Conservation (phyloP, 106 monocot genomes). For the Dendrobium huoshanense region DNA sequence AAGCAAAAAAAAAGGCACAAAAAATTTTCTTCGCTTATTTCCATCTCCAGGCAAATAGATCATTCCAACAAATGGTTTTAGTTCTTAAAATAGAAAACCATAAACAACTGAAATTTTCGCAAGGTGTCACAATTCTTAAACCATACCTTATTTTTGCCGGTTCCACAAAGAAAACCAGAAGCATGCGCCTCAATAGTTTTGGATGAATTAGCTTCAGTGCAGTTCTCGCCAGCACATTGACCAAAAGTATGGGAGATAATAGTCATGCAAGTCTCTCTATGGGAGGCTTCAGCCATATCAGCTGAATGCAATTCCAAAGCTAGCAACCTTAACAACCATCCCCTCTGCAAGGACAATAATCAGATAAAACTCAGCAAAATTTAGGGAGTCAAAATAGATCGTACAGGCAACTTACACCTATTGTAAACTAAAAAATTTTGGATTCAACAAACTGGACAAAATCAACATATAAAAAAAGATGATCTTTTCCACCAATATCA, state of each 20-base stretch:
- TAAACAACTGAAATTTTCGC: not conserved
- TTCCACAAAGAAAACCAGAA: slow-evolving; percentile 12
- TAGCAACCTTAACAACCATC: slow-evolving; percentile 83
- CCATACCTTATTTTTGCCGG: slow-evolving; percentile 51
- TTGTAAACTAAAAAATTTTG: not conserved
- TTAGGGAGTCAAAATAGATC: not conserved
- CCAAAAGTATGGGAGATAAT: slow-evolving; percentile 54
- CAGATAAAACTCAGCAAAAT: not conserved
- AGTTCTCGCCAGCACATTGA: slow-evolving; percentile 20
- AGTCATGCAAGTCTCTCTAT: slow-evolving; percentile 62
- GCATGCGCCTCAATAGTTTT: slow-evolving; percentile 11
- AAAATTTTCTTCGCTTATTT: not conserved
- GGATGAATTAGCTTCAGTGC: slow-evolving; percentile 7
- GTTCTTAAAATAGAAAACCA: not conserved
- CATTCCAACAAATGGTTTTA: not conserved
- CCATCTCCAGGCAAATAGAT: not conserved
- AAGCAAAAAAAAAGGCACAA: not conserved
- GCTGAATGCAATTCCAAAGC: slow-evolving; percentile 83
- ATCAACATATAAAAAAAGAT: not conserved
- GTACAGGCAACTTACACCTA: not conserved
- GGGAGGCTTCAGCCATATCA: slow-evolving; percentile 58
- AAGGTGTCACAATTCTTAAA: not conserved
- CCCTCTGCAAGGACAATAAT: slow-evolving; percentile 44
- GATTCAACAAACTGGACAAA: not conserved
- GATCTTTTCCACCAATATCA: not conserved